Base-by-base conservation (phyloP, 345 rosid genomes). In the Populus simonii region DNA sequence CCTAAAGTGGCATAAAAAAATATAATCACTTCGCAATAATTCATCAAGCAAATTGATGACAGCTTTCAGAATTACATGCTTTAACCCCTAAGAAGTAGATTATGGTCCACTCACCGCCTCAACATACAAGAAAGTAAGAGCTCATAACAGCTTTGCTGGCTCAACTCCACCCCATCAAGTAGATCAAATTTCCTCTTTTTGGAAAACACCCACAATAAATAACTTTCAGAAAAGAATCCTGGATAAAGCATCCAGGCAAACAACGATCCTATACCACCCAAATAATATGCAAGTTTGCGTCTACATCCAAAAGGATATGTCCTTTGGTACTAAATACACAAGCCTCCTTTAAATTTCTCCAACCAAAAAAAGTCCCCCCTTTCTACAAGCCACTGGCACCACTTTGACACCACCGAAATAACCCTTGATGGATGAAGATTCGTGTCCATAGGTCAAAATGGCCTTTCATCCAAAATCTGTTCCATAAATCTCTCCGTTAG, bases 51-150 rank as follows among this genome's bases (percentile, higher is more conserved):
- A 16, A 67, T 18, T 35, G 17, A 67, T 22, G 23, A 35, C 38
- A 67, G 33, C 23, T 67, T 67, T 67, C n/a, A 18, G 23, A 23
- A 72, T 72, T 55, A 23, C 6, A 61, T 45, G 15, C 62, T 23
- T 41, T 55, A 68, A 74, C 68, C 81, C 77, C 72, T 51, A 12
- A 53, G 59, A 73, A 66, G 77, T 41, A 73, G 62, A 55, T 31
- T 45, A 22, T 68, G 33, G 77, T 57, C 20, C 79, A 57, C 68
- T 79, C 36, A 71, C 69, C 18, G n/a, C 74, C 80, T 23, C 16
- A 5, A 77, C 59, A 70, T 69, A 8, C 45, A 70, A 57, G 18
- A 43, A 77, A 39, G 59, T 29, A 47, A 76, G 27, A 69, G 59
- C 41, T 51, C 65, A 11, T 70, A 41, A 39, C 68, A 55, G 43